Evolutionary conservation across 306 rosid genomes (phyloP), one percentile per base, ranked within the genome.

Genomic region (Vigna mungo): DNA sequence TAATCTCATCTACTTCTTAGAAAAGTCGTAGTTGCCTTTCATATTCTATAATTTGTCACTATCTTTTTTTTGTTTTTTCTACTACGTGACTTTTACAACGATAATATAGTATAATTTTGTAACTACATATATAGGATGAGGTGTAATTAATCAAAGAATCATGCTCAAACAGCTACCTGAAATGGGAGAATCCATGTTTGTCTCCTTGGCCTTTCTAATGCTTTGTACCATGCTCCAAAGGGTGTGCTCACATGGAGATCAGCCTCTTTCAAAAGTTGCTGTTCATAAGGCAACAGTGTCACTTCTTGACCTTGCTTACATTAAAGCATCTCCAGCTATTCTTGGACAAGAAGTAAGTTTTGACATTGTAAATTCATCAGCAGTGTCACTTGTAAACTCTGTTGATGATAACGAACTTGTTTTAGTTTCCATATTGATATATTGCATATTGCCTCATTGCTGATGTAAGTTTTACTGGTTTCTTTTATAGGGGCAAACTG

Each of bases 261-360:
- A 93, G 9, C 97, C 96, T 75, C 82, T 91, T 74, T 88, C 91
- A n/a, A 87, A 84, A 75, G 81, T 91, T 56, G 71, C 82, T 36
- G 25, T 93, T 76, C 90, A 88, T 63, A 79, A 85, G 66, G 77
- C 98, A 34, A 80, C 83, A 7, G 14, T 81, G 13, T 87, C 89
- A 37, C 86, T 90, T 72, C 84, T 80, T 83, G 78, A 84, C 48
- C 68, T 74, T 48, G 96, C 97, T 79, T 61, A 52, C 72, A 85
- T 91, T 69, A 84, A 86, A 75, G 90, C 86, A 70, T 82, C 93
- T 37, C 86, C 92, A 23, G 8, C 73, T 30, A 10, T 91, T 84
- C 89, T 93, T 71, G 93, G 97, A 63, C 55, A 86, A 68, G 83
- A 88, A 87, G 98, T 85, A 78, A 76, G 78, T 73, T 83, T 78